These are phyloP conservation scores for Xerophyta viscosa DNA, from an alignment of 106 monocot species.

Conservation along the genomic window DNA sequence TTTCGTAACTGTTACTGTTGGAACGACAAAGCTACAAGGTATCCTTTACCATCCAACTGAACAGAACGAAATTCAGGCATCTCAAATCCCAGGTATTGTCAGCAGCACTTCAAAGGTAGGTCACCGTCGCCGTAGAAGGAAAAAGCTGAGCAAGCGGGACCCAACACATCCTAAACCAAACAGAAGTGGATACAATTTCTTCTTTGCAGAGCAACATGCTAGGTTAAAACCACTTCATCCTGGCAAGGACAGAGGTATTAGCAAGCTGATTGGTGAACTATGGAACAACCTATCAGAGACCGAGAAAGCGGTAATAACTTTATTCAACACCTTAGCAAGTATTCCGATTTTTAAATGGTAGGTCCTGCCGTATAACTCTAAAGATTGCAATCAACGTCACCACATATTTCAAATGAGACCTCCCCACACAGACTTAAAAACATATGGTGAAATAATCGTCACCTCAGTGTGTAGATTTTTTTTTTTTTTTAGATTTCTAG, in stretches of 20 bases:
- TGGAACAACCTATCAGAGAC: conserved; percentile 73
- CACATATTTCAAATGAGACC: no score
- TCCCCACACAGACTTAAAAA: no score
- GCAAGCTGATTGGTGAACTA: conserved; percentile 77
- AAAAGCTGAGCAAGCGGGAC: conserved; percentile 61
- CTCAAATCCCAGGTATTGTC: conserved; percentile 1
- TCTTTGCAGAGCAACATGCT: conserved; percentile 91
- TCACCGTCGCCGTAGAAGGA: conserved; percentile 48
- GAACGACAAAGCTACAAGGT: conserved; percentile 47
- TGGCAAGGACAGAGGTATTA: conserved; percentile 79
- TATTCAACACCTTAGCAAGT: neutral
- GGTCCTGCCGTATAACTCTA: no score
- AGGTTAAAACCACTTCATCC: conserved; percentile 66
- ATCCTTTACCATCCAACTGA: conserved; percentile 51
- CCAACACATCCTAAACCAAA: conserved; percentile 91
- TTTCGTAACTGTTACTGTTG: conserved; percentile 54
- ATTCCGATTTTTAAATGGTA: no score
- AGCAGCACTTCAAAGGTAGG: conserved; percentile 1
- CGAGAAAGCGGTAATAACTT: conserved; percentile 73
- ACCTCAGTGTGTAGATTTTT: no score
- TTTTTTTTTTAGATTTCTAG: no score
- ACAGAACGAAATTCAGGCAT: conserved; percentile 10
- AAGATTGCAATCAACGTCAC: no score
- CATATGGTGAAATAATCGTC: no score
- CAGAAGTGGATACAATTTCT: conserved; percentile 97